Conservation (phyloP, 345 rosid genomes). For the Ceriops zippeliana region DNA sequence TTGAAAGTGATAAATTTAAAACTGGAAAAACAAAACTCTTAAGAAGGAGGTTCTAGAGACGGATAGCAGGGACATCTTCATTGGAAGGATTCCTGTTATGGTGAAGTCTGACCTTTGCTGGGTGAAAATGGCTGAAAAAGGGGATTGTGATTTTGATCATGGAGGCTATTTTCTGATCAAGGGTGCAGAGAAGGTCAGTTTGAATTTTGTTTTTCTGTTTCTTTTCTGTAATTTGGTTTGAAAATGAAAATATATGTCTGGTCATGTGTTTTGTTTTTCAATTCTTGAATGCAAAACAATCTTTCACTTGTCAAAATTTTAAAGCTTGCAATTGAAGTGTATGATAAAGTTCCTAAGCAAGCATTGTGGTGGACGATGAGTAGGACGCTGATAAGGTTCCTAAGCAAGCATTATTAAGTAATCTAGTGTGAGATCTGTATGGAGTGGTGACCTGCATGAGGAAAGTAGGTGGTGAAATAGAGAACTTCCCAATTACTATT, state of each 20-base stretch:
- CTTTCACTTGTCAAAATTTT: not conserved
- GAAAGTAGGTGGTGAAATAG: too few relatives aligned
- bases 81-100: conserved; percentile 90
- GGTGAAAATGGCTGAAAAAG: conserved; percentile 48
- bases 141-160: conserved; percentile 84
- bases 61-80: conserved; percentile 45
- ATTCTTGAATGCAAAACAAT: not conserved
- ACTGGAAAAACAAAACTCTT: conserved; percentile 58
- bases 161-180: conserved; percentile 88
- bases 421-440: too few relatives aligned
- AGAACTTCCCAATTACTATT: too few relatives aligned
- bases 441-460: too few relatives aligned
- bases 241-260: not conserved
- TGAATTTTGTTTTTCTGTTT: conserved; percentile 2
- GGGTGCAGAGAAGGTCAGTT: conserved; percentile 86
- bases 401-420: too few relatives aligned
- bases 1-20: conserved; percentile 73
- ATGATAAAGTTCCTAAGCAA: too few relatives aligned
- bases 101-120: conserved; percentile 79
- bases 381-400: too few relatives aligned
- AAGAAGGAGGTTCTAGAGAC: conserved; percentile 33
- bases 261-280: not conserved
- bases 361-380: too few relatives aligned
- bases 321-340: not conserved
- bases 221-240: not conserved